These are phyloP conservation scores for Mortierella sp. DNA, from an alignment of 371 early-diverging fungal genomes.

Conservation along the genomic window DNA sequence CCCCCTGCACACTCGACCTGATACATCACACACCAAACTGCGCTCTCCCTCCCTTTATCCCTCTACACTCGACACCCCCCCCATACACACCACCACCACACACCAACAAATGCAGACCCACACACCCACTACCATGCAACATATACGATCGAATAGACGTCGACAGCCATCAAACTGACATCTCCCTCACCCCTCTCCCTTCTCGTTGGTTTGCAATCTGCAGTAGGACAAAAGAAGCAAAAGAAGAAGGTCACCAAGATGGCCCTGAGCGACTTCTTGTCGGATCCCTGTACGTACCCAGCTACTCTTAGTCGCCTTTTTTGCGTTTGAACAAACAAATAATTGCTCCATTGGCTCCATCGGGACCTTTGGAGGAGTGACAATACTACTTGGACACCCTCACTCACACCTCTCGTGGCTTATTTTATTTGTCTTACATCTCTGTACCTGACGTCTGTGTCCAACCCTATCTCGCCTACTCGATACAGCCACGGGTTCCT, in stretches of 20 bases:
- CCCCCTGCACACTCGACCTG: background rate
- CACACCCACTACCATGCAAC: background rate
- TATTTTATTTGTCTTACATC: slow-evolving; percentile 5
- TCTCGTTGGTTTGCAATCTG: background rate
- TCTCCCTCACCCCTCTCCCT: background rate
- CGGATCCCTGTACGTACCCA: slow-evolving; percentile 72
- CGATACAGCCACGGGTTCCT: slow-evolving; percentile 73
- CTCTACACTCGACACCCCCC: background rate
- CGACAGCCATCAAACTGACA: background rate
- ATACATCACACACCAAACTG: background rate
- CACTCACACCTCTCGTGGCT: slow-evolving; percentile 17
- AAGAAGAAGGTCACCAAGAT: slow-evolving; percentile 85
- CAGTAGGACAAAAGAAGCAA: slow-evolving; percentile 62
- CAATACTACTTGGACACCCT: slow-evolving; percentile 20
- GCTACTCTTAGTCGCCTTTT: background rate
- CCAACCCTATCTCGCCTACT: background rate
- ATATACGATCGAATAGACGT: background rate
- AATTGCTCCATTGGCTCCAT: slow-evolving; percentile 38
- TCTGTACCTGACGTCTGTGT: background rate
- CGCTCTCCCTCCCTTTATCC: background rate
- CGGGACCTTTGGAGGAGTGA: slow-evolving; percentile 6
- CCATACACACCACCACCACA: no score
- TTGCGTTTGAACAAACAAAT: slow-evolving; percentile 5
- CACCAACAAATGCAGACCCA: no score
- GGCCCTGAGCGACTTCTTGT: slow-evolving; percentile 84